A percentile compares a stretch with the other conserved stretches of the same genome.
phyloP scores from a whole-genome alignment of 805 yeast genomes.

The Grigorovia humatica region DNA sequence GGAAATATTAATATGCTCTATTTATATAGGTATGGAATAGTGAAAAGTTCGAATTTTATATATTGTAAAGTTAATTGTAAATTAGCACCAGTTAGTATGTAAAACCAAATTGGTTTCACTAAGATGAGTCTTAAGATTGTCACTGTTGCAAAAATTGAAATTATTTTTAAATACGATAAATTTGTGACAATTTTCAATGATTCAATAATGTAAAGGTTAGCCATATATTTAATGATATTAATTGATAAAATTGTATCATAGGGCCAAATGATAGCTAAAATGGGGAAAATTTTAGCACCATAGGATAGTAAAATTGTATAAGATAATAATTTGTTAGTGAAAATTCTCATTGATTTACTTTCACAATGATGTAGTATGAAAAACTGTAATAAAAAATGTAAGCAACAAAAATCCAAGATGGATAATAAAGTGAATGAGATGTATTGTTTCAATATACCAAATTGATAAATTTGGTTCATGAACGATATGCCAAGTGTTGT shows the following conservation, averaged over 20 bases:
- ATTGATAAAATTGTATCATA: conserved; percentile 72
- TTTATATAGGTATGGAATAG: background rate
- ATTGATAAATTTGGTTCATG: conserved; percentile 7
- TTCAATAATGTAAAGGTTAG: conserved; percentile 55
- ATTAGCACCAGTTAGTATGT: conserved; percentile 12
- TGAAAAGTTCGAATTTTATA: conserved; percentile 1
- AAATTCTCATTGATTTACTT: conserved; percentile 6
- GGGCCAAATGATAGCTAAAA: conserved; percentile 93
- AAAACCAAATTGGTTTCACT: conserved; percentile 15
- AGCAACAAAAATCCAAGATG: conserved; percentile 34
- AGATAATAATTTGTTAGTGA: conserved; percentile 24
- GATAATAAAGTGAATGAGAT: conserved; percentile 45
- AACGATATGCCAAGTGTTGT: background rate
- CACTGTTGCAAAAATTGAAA: conserved; percentile 11
- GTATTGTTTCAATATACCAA: conserved; percentile 42
- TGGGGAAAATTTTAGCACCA: conserved; percentile 75
- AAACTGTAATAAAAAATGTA: conserved; percentile 31
- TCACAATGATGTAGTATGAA: conserved; percentile 13
- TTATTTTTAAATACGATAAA: conserved; percentile 18
- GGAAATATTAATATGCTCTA: background rate
- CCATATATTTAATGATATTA: conserved; percentile 47
- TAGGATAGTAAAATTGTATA: conserved; percentile 67
- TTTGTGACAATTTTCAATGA: conserved; percentile 40
- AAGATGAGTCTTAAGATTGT: conserved; percentile 12
- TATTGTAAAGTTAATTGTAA: background rate